Evolutionary conservation across 2,329 filamentous ascomycete genomes (phyloP).

Genomic region (Beauveria medogensis): DNA sequence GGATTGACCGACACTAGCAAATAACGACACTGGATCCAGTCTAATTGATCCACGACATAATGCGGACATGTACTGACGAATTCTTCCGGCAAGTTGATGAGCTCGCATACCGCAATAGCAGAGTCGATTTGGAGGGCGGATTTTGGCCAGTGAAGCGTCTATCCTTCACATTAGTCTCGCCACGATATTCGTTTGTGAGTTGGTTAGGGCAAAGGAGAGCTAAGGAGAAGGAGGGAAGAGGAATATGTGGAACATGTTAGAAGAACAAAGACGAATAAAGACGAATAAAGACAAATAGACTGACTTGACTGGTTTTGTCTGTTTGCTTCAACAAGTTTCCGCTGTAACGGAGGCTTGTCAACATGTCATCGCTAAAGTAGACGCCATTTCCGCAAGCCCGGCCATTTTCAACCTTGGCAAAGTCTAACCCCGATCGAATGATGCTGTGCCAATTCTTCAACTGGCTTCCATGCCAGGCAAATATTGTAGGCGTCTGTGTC

Average conservation of each 20-base stretch:
- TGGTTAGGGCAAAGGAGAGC: too few relatives aligned
- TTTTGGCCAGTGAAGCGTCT: conserved; percentile 48
- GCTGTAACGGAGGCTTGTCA: conserved; percentile 46
- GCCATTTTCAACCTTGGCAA: conserved; percentile 52
- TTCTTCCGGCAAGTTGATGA: conserved; percentile 62
- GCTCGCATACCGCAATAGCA: conserved; percentile 73
- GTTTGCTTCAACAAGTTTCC: too few relatives aligned
- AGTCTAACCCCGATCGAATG: conserved; percentile 73
- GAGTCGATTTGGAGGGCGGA: conserved; percentile 52
- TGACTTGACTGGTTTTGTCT: too few relatives aligned
- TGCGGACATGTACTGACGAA: conserved; percentile 51
- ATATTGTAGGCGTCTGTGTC: conserved; percentile 56
- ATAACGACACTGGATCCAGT: conserved; percentile 89
- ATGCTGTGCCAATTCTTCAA: conserved; percentile 85
- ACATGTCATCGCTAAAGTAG: conserved; percentile 62
- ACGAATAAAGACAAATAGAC: too few relatives aligned
- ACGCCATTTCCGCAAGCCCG: conserved; percentile 71
- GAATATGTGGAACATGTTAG: too few relatives aligned
- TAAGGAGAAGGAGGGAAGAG: too few relatives aligned
- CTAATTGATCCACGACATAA: conserved; percentile 64
- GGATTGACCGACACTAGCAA: conserved; percentile 47
- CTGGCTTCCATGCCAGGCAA: conserved; percentile 79
- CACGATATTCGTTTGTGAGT: too few relatives aligned
- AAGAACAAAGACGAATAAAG: too few relatives aligned
- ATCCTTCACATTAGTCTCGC: too few relatives aligned